phyloP scores from a whole-genome alignment of 2,329 filamentous ascomycete genomes.

The Cladophialophora immunda region DNA sequence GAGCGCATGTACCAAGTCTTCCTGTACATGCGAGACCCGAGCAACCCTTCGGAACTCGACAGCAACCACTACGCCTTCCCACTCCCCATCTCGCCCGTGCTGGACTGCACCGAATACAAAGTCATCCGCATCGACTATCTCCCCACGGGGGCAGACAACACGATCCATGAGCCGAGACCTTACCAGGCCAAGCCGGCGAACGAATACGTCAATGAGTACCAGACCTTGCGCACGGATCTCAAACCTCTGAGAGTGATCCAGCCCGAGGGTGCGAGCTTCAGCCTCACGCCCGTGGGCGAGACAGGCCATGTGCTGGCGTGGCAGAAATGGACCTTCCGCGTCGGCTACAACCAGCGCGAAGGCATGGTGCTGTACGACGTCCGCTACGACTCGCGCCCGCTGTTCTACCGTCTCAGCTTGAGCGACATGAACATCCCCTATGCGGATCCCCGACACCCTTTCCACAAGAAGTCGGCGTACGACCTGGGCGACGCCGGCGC shows the following conservation, averaged over 20 bases:
- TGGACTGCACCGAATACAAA: conserved; percentile 69
- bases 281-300: conserved; percentile 58
- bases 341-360: conserved; percentile 70
- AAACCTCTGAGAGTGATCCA: conserved; percentile 72
- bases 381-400: conserved; percentile 67
- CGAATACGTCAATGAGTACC: conserved; percentile 72
- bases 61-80: conserved; percentile 75
- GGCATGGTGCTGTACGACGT: conserved; percentile 75
- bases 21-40: conserved; percentile 71
- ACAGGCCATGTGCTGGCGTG: conserved; percentile 66
- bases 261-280: conserved; percentile 71
- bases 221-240: conserved; percentile 67
- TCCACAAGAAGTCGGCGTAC: conserved; percentile 74
- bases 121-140: conserved; percentile 74
- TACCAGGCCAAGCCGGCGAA: conserved; percentile 56
- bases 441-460: conserved; percentile 71
- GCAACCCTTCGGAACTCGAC: conserved; percentile 67
- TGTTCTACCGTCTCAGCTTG: conserved; percentile 73
- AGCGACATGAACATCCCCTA: conserved; percentile 72
- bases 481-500: conserved; percentile 74
- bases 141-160: conserved; percentile 71
- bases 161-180: conserved; percentile 49
- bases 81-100: conserved; percentile 71
- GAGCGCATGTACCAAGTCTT: conserved; percentile 69
- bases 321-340: conserved; percentile 72